phyloP scores from a whole-genome alignment of 192 early-diverging fungal genomes.

The Backusella macrospora region DNA sequence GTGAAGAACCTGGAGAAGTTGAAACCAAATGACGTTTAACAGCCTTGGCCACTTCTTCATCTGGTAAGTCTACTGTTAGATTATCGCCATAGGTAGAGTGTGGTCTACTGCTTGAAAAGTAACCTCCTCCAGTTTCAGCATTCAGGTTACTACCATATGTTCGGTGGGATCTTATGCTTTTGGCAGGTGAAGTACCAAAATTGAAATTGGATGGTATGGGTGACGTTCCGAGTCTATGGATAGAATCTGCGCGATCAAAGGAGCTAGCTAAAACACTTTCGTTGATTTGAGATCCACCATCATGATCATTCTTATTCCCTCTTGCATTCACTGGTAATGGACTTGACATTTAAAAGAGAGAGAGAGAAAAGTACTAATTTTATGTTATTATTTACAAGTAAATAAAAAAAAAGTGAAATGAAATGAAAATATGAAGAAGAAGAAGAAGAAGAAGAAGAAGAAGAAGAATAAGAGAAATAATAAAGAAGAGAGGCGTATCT shows the following conservation, averaged over 20 bases:
- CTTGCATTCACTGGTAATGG: conserved; percentile 32
- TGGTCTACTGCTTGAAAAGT: conserved; percentile 1
- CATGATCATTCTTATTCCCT: not conserved
- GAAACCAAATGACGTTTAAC: conserved; percentile 72
- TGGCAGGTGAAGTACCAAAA: conserved; percentile 21
- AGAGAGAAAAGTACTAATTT: too few species aligned
- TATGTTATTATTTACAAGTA: too few species aligned
- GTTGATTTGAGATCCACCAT: not conserved
- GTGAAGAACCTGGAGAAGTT: conserved; percentile 35
- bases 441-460: not conserved
- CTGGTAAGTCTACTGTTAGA: conserved; percentile 44
- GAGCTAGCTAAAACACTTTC: conserved; percentile 18
- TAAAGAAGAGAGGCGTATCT: not conserved
- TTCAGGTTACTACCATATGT: conserved; percentile 21
- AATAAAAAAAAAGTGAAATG: not conserved
- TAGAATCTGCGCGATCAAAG: conserved; percentile 19
- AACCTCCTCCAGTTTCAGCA: not conserved
- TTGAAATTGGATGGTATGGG: conserved; percentile 18
- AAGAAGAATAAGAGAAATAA: not conserved
- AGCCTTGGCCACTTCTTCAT: conserved; percentile 59
- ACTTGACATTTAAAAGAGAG: not conserved
- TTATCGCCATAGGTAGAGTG: conserved; percentile 12
- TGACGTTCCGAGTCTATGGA: conserved; percentile 13
- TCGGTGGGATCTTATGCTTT: conserved; percentile 2
- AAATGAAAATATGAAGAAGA: not conserved